Evolutionary conservation across 345 rosid genomes (phyloP).

Genomic region (Diplotaxis tenuifolia): DNA sequence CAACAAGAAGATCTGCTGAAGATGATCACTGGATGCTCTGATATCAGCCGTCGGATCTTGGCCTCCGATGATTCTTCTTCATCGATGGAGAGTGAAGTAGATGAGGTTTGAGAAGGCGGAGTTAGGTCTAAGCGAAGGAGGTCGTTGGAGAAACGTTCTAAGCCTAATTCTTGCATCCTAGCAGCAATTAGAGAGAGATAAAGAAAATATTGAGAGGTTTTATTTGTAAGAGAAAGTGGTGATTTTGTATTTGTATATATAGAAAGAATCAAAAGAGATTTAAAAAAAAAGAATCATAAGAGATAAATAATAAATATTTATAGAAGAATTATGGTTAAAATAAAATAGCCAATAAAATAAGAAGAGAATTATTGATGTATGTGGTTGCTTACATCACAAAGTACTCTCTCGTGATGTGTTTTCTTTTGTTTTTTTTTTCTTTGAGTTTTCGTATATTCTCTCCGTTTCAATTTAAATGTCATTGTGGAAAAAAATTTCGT

Average conservation of each 20-base stretch:
- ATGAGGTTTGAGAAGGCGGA: conserved; percentile 41
- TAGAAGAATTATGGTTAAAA: not conserved
- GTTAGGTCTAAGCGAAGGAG: conserved; percentile 49
- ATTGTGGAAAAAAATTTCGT: no score
- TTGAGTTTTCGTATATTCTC: no score
- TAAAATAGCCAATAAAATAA: not conserved
- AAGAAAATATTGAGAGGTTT: conserved; percentile 3
- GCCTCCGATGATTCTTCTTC: conserved; percentile 68
- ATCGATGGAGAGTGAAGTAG: conserved; percentile 68
- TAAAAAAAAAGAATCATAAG: not conserved
- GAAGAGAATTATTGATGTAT: conserved; percentile 38
- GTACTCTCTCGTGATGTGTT: conserved; percentile 41
- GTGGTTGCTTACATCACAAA: conserved; percentile 69
- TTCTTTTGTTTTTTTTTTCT: conserved; percentile 28
- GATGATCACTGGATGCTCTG: conserved; percentile 88
- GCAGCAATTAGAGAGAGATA: conserved; percentile 12
- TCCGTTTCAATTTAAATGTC: no score
- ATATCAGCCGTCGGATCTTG: conserved; percentile 73
- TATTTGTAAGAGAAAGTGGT: conserved; percentile 1
- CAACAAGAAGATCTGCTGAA: conserved; percentile 86
- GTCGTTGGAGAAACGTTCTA: conserved; percentile 45
- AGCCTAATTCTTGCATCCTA: conserved; percentile 67
- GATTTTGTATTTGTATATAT: conserved; percentile 32
- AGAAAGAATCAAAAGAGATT: conserved; percentile 29
- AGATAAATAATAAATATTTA: not conserved